Evolutionary conservation across 163 green algal species (phyloP).

Genomic region (Scenedesmus sp.): DNA sequence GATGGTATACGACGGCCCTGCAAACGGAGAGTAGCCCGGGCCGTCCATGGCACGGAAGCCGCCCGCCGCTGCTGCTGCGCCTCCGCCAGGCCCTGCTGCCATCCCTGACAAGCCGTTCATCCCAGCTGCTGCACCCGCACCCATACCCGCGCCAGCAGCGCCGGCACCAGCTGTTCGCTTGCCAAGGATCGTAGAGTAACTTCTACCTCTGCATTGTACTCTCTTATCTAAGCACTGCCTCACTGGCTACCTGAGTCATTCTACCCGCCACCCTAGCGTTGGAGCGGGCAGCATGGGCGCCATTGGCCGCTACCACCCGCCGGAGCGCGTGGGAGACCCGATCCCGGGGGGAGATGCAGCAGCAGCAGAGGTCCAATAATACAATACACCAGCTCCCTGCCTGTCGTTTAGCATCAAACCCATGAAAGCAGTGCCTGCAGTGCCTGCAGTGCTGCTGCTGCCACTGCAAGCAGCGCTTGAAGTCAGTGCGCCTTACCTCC

Average conservation of each 20-base stretch:
- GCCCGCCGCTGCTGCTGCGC: constrained; percentile 4
- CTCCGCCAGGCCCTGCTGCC: too few species aligned
- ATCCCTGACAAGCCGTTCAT: background rate
- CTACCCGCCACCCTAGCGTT: too few species aligned
- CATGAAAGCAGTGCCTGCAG: too few species aligned
- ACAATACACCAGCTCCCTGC: too few species aligned
- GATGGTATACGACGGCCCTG: constrained; percentile 65
- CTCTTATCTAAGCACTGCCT: too few species aligned
- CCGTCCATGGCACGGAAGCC: background rate
- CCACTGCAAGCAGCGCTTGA: background rate
- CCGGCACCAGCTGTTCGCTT: background rate
- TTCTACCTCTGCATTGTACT: too few species aligned
- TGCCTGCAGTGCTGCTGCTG: constrained; percentile 16
- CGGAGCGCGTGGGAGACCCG: constrained; percentile 69
- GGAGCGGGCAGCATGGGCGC: constrained; percentile 62
- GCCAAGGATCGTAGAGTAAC: too few species aligned
- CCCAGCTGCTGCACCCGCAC: background rate
- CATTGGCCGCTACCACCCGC: constrained; percentile 71
- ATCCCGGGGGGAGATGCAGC: too few species aligned
- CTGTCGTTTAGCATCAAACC: too few species aligned
- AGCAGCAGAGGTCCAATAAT: too few species aligned
- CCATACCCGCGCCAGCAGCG: background rate
- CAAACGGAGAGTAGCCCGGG: constrained; percentile 64
- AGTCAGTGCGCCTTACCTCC: background rate
- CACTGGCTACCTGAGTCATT: too few species aligned